Percentiles rank a stretch among this genome's conserved stretches.
Evolutionary conservation across 768 basidiomycete species (phyloP).

Genomic region (Lyophyllum decastes): DNA sequence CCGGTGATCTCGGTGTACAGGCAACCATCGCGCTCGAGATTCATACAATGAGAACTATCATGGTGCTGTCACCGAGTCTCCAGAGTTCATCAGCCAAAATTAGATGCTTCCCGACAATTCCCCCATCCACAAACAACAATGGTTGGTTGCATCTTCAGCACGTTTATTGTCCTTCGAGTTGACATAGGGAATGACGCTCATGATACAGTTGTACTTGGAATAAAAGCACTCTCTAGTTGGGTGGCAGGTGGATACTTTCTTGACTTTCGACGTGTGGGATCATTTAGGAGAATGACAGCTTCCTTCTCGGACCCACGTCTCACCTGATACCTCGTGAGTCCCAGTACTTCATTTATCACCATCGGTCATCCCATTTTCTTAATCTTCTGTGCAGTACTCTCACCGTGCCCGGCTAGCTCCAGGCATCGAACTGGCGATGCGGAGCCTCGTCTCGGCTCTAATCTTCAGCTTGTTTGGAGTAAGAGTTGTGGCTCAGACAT

Average conservation of each 20-base stretch:
- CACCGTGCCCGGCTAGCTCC: conserved; percentile 6
- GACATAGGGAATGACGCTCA: too few relatives aligned
- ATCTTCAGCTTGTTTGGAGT: neutral
- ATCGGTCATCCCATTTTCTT: neutral
- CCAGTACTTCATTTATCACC: conserved; percentile 7
- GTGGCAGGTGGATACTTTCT: conserved; percentile 14
- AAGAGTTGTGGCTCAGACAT: conserved; percentile 7
- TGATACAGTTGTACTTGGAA: neutral
- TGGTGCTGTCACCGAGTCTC: too few relatives aligned
- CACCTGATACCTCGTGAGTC: conserved; percentile 6
- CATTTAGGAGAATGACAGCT: conserved; percentile 17
- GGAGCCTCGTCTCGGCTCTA: neutral
- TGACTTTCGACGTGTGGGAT: conserved; percentile 12
- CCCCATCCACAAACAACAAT: too few relatives aligned
- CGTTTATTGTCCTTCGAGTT: too few relatives aligned
- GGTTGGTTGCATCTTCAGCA: too few relatives aligned
- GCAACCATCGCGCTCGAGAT: too few relatives aligned
- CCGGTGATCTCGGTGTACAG: too few relatives aligned
- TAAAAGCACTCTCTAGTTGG: neutral
- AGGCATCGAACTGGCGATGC: conserved; percentile 7
- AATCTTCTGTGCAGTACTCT: neutral
- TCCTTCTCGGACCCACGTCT: conserved; percentile 9
- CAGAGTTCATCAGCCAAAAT: too few relatives aligned
- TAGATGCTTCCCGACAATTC: too few relatives aligned
- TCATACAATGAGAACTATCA: too few relatives aligned